Evolutionary conservation across 2,329 filamentous ascomycete species (phyloP).

Genomic region (Cladosporium sp.): DNA sequence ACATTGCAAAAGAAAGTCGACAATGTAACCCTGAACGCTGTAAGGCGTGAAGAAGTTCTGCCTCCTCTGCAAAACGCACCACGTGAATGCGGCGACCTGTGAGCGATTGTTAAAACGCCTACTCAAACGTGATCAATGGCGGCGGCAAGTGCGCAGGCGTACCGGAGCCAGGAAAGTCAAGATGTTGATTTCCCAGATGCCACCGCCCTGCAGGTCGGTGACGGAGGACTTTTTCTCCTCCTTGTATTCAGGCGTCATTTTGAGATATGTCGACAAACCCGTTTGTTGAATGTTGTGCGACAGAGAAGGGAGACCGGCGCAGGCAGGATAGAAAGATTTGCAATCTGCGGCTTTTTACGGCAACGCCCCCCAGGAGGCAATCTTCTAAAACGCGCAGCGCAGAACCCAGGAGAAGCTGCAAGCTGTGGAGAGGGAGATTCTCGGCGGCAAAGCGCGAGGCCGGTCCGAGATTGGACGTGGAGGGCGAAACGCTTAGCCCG

Average conservation of each 20-base stretch:
- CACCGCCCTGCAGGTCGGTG: constrained; percentile 79
- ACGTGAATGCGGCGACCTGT: constrained; percentile 73
- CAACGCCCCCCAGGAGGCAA: no score
- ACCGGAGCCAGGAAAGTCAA: constrained; percentile 84
- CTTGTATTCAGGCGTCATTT: constrained; percentile 63
- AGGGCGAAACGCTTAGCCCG: background rate
- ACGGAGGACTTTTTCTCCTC: constrained; percentile 92
- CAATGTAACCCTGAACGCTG: constrained; percentile 59
- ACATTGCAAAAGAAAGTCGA: constrained; percentile 87
- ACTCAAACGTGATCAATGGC: constrained; percentile 3
- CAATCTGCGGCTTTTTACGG: constrained; percentile 7
- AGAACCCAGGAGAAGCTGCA: constrained; percentile 13
- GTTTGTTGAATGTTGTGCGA: constrained; percentile 2
- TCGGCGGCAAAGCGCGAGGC: constrained; percentile 4
- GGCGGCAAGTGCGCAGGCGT: constrained; percentile 34
- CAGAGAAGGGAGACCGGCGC: background rate
- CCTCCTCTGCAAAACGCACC: constrained; percentile 81
- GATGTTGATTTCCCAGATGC: constrained; percentile 77
- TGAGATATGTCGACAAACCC: constrained; percentile 7
- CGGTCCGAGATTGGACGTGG: constrained; percentile 6
- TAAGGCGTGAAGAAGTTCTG: constrained; percentile 79
- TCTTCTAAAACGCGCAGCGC: constrained; percentile 5
- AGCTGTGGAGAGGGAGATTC: constrained; percentile 6
- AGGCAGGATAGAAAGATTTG: constrained; percentile 8
- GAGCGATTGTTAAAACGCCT: constrained; percentile 34